phyloP scores from a whole-genome alignment of 306 rosid genomes.

The Echinosophora koreensis region DNA sequence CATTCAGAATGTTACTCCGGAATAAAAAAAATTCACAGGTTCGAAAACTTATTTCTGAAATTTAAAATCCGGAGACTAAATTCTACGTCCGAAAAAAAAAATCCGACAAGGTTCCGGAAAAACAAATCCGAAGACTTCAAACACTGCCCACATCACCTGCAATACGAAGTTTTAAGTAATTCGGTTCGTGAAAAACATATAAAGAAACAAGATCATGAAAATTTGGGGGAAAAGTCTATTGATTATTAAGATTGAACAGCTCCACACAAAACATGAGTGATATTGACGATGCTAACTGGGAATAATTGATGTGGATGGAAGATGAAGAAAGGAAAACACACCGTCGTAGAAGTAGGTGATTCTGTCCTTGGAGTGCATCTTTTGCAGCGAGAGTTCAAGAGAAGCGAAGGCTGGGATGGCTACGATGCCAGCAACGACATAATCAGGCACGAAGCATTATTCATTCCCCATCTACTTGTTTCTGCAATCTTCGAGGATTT shows the following conservation, averaged over 20 bases:
- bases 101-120: too few relatives aligned
- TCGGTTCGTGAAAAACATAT: constrained; percentile 7
- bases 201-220: constrained; percentile 12
- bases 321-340: constrained; percentile 34
- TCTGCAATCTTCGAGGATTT: too few relatives aligned
- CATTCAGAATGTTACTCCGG: too few relatives aligned
- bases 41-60: too few relatives aligned
- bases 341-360: constrained; percentile 96
- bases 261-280: constrained; percentile 22
- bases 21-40: too few relatives aligned
- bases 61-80: too few relatives aligned
- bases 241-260: constrained; percentile 14
- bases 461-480: too few relatives aligned
- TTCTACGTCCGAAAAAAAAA: too few relatives aligned
- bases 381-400: constrained; percentile 31
- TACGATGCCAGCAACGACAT: constrained; percentile 41
- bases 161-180: constrained; percentile 42
- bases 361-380: constrained; percentile 88
- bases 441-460: constrained; percentile 8
- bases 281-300: not conserved
- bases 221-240: not conserved
- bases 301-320: not conserved
- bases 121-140: too few relatives aligned
- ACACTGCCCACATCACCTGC: constrained; percentile 99
- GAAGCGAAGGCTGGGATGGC: not conserved